Evolutionary conservation across 2,329 filamentous ascomycete genomes (phyloP).

Genomic region (Aureobasidium subglaciale): DNA sequence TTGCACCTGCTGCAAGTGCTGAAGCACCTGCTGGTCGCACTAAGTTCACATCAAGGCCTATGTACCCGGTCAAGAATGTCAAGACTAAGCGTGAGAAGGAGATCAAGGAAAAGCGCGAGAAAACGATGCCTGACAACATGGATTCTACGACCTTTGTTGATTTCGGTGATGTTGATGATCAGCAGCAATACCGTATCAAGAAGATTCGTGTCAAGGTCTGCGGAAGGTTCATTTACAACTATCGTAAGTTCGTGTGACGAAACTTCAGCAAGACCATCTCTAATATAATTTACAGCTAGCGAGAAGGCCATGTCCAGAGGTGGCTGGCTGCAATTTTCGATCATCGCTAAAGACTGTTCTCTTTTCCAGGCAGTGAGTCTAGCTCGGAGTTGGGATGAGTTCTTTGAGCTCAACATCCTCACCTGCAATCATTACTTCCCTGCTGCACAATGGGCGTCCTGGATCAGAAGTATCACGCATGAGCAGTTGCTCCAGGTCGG

Average conservation of each 20-base stretch:
- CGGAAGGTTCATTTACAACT: conserved; percentile 45
- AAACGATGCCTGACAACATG: conserved; percentile 7
- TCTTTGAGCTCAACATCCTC: conserved; percentile 42
- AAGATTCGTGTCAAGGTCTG: conserved; percentile 42
- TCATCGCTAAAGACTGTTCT: conserved; percentile 43
- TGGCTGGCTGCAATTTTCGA: conserved; percentile 46
- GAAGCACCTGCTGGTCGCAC: conserved; percentile 3
- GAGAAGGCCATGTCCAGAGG: conserved; percentile 39
- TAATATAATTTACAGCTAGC: conserved; percentile 21
- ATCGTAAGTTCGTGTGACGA: conserved; percentile 27
- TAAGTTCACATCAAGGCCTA: conserved; percentile 10
- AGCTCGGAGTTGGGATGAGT: conserved; percentile 46
- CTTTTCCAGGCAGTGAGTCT: conserved; percentile 40
- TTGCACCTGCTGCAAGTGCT: neutral
- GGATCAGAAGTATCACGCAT: conserved; percentile 33
- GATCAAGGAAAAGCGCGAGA: conserved; percentile 17
- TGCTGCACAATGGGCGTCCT: conserved; percentile 38
- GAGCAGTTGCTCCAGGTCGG: conserved; percentile 37
- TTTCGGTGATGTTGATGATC: conserved; percentile 32
- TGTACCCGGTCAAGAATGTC: conserved; percentile 9
- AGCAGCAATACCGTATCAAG: conserved; percentile 27
- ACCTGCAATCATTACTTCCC: conserved; percentile 43
- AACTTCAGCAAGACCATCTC: neutral
- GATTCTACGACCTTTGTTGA: conserved; percentile 25
- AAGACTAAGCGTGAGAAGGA: conserved; percentile 29